A percentile compares a stretch with the other conserved stretches of the same genome.
Evolutionary conservation across 495 filamentous ascomycete genomes (phyloP).

Genomic region (Staphylotrichum tortipilum): DNA sequence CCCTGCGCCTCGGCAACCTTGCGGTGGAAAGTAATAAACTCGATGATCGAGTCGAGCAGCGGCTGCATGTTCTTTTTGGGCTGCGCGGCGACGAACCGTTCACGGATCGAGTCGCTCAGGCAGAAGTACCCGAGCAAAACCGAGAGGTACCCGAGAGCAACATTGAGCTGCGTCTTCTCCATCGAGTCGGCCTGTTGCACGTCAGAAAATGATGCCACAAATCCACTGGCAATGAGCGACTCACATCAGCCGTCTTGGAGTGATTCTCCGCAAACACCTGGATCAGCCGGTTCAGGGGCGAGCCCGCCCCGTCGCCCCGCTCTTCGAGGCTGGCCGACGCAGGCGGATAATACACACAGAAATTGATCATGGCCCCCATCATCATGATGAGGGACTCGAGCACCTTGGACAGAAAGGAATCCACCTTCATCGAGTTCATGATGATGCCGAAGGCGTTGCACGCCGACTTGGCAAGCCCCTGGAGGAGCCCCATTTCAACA

Average conservation of each 20-base stretch:
- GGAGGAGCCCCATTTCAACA: conserved; percentile 48
- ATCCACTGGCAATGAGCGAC: conserved; percentile 5
- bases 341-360: conserved; percentile 64
- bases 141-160: conserved; percentile 84
- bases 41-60: conserved; percentile 69
- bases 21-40: conserved; percentile 72
- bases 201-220: not conserved
- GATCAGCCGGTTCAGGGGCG: conserved; percentile 40
- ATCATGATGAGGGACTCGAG: conserved; percentile 70
- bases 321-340: conserved; percentile 36
- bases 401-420: conserved; percentile 29
- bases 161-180: conserved; percentile 74
- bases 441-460: conserved; percentile 34
- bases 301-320: conserved; percentile 13
- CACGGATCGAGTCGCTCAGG: conserved; percentile 45
- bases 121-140: conserved; percentile 76
- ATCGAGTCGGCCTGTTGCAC: conserved; percentile 65
- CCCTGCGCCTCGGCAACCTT: conserved; percentile 55
- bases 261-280: conserved; percentile 46
- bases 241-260: conserved; percentile 40
- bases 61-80: conserved; percentile 51
- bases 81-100: conserved; percentile 43
- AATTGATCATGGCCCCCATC: conserved; percentile 80
- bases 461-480: conserved; percentile 40
- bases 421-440: conserved; percentile 32